A percentile compares a stretch with the other conserved stretches of the same genome.
Conservation (phyloP, 306 rosid genomes). For the Medicago arabica region DNA sequence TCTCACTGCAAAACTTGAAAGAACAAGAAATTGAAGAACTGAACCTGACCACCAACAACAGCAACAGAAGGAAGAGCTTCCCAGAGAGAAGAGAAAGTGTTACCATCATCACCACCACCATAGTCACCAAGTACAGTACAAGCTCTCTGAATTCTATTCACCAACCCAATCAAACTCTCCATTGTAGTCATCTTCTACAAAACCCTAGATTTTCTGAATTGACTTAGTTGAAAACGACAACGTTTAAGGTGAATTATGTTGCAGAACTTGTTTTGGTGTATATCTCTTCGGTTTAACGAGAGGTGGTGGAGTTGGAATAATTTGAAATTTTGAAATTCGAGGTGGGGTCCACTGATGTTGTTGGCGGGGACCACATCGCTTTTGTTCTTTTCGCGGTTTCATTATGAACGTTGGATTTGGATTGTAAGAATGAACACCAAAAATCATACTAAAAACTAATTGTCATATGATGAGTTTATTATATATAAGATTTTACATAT, state of each 20-base stretch:
- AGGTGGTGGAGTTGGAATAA: background rate
- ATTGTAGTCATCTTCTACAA: constrained; percentile 71
- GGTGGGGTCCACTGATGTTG: background rate
- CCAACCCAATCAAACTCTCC: constrained; percentile 99
- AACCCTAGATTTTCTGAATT: constrained; percentile 47
- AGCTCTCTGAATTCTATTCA: constrained; percentile 91
- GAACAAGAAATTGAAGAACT: background rate
- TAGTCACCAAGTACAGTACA: constrained; percentile 96
- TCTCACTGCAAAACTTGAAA: constrained; percentile 1
- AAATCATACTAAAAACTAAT: too few relatives aligned
- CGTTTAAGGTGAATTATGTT: background rate
- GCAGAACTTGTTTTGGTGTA: constrained; percentile 11
- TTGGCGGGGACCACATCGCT: constrained; percentile 30
- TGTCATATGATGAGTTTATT: too few relatives aligned
- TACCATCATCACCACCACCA: constrained; percentile 77
- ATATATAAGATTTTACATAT: too few relatives aligned
- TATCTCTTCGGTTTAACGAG: background rate
- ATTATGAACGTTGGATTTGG: constrained; percentile 20
- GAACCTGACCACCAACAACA: constrained; percentile 98
- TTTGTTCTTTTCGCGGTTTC: constrained; percentile 14
- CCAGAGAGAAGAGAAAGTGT: constrained; percentile 85
- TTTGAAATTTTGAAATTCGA: constrained; percentile 31
- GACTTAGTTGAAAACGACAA: constrained; percentile 36
- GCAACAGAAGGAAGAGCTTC: constrained; percentile 97
- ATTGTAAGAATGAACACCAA: too few relatives aligned